These are phyloP conservation scores for Tricholoma hemisulphureum DNA, from an alignment of 768 basidiomycete genomes.

Conservation along the genomic window DNA sequence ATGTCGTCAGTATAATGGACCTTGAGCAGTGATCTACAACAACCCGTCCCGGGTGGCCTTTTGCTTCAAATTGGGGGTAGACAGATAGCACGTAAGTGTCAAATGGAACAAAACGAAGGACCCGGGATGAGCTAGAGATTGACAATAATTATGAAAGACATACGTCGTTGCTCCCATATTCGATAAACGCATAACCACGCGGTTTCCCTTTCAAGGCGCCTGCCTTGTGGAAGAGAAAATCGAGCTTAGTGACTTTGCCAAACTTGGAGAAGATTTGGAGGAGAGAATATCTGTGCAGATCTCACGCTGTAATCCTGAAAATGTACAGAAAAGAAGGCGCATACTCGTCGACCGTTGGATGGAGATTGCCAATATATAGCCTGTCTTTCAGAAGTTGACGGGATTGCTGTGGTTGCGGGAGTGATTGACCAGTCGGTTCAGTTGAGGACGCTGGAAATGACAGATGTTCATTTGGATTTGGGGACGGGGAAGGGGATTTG, in stretches of 20 bases:
- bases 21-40: background rate
- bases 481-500: background rate
- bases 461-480: constrained; percentile 16
- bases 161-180: constrained; percentile 79
- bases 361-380: constrained; percentile 88
- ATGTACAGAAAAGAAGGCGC: constrained; percentile 16
- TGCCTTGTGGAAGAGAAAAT: constrained; percentile 93
- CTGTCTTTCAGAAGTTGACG: constrained; percentile 60
- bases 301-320: background rate
- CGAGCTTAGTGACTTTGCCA: constrained; percentile 89
- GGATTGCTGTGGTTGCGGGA: constrained; percentile 16
- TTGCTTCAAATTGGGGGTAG: constrained; percentile 8
- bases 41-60: constrained; percentile 19
- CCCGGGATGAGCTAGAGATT: constrained; percentile 47
- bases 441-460: constrained; percentile 20
- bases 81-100: constrained; percentile 7
- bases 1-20: constrained; percentile 12
- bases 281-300: constrained; percentile 67
- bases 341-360: constrained; percentile 85
- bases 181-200: constrained; percentile 92
- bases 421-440: constrained; percentile 19
- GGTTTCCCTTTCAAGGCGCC: constrained; percentile 90
- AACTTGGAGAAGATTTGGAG: constrained; percentile 89
- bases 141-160: constrained; percentile 34
- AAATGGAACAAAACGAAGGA: constrained; percentile 27